Evolutionary conservation across 1,284 basidiomycete species (phyloP).

Genomic region (Quambalaria eucalypti): DNA sequence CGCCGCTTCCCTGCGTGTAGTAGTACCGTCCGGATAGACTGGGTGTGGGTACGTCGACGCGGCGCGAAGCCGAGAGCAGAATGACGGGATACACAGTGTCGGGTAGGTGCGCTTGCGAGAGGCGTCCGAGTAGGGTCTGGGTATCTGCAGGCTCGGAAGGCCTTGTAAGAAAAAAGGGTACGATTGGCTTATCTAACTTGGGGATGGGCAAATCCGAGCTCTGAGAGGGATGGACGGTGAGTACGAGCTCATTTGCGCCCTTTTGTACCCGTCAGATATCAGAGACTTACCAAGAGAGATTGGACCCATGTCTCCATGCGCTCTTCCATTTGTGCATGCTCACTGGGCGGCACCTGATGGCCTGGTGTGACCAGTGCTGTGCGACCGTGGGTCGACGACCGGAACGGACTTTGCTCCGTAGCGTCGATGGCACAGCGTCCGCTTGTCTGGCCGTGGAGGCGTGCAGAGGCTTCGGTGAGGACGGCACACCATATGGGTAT

Average conservation of each 20-base stretch:
- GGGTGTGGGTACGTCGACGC: not conserved
- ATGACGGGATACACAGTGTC: not conserved
- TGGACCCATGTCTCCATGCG: conserved; percentile 61
- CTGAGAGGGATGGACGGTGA: not conserved
- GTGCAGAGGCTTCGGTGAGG: conserved; percentile 61
- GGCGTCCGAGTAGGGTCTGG: not conserved
- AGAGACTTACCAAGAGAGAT: conserved; percentile 50
- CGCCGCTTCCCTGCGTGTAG: conserved; percentile 80
- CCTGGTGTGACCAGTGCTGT: conserved; percentile 44
- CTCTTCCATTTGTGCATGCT: conserved; percentile 63
- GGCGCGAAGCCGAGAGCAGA: conserved; percentile 2
- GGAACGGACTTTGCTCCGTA: conserved; percentile 37
- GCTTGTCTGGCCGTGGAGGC: conserved; percentile 38
- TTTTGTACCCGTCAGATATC: not conserved
- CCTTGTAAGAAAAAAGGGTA: conserved; percentile 58
- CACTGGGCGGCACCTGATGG: conserved; percentile 48
- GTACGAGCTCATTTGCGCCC: not conserved
- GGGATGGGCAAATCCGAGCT: conserved; percentile 47
- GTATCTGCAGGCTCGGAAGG: not conserved
- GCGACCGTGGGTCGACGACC: conserved; percentile 19
- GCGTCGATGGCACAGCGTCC: conserved; percentile 13
- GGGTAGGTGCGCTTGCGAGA: no score
- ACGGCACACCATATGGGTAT: conserved; percentile 93
- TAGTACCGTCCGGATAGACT: conserved; percentile 49
- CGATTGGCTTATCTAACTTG: conserved; percentile 53